Conservation (phyloP, 1,139 yeast genomes). For the Geotrichum phurueaensis region DNA sequence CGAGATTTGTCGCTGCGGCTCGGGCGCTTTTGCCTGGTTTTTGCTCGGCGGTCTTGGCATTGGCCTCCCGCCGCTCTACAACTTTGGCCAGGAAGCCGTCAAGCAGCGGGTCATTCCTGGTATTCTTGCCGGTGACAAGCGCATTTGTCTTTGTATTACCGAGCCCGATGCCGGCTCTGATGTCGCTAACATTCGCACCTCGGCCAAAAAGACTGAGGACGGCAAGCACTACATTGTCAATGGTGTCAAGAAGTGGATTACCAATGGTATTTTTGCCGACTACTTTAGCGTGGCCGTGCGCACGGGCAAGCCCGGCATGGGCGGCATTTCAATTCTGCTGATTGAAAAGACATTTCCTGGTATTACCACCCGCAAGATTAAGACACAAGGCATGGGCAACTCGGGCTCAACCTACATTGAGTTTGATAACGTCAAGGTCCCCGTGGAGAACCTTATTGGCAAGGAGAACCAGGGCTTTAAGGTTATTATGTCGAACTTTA, state of each 20-base stretch:
- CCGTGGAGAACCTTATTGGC: slow-evolving; percentile 41
- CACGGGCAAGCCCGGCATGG: slow-evolving; percentile 40
- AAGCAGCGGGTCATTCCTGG: slow-evolving; percentile 36
- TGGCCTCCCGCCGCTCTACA: slow-evolving; percentile 40
- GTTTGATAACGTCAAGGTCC: slow-evolving; percentile 43
- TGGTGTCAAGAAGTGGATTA: slow-evolving; percentile 44
- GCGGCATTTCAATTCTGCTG: slow-evolving; percentile 40
- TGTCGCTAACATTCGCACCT: slow-evolving; percentile 40
- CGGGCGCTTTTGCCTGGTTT: slow-evolving; percentile 40
- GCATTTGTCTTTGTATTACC: slow-evolving; percentile 40
- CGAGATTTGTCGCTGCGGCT: slow-evolving; percentile 39
- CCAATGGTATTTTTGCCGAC: slow-evolving; percentile 42
- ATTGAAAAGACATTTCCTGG: slow-evolving; percentile 40
- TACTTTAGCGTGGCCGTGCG: slow-evolving; percentile 44
- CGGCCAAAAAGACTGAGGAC: slow-evolving; percentile 37
- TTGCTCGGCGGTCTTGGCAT: slow-evolving; percentile 39
- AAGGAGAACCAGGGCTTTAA: slow-evolving; percentile 42
- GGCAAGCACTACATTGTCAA: slow-evolving; percentile 41
- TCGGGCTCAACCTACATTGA: slow-evolving; percentile 40
- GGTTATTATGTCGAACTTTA: slow-evolving; percentile 42
- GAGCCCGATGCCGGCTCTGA: slow-evolving; percentile 44
- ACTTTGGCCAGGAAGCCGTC: slow-evolving; percentile 34
- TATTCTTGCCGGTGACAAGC: slow-evolving; percentile 37
- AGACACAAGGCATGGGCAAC: slow-evolving; percentile 39
- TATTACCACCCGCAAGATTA: slow-evolving; percentile 36